Base-by-base conservation (phyloP, 495 filamentous ascomycete genomes). In the Gamarada debralockiae region DNA sequence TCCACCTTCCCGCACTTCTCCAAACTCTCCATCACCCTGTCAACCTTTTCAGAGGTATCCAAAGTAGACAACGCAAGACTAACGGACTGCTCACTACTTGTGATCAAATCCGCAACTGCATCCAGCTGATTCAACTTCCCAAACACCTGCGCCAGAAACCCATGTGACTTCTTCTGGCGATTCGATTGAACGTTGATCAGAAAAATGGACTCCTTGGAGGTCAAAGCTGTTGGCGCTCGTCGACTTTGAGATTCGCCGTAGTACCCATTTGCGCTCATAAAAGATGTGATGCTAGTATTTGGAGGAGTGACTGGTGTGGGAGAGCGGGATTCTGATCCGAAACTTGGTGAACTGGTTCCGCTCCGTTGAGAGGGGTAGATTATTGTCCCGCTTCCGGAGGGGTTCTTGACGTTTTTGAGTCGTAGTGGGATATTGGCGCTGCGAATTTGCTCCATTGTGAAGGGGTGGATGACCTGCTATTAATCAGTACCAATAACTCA, bases 401-500 rank as follows among this genome's bases (percentile, higher is more conserved):
- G 69, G 50, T 72, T 69, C 53, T 63, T 68, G 24, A 72, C 68
- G 29, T 72, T 72, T 37, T 72, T 72, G 20, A 72, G 41, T 15
- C 70, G 68, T 25, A 72, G 48, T 4, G 63, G 60, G 45, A 72
- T 68, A 40, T 65, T 59, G 3, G 67, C 68, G n/a, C 64, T 63
- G 8, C 65, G 45, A 21, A 72, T 67, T 59, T 72, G 70, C 24
- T 70, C 68, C 65, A 72, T 72, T 21, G 70, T 72, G n/a, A 70
- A 53, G 18, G 70, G 70, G 33, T 72, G 68, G 20, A 72, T 72
- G 5, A 72, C 68, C 66, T 70, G 34, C 21, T 27, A 37, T 64
- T 18, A n/a, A n/a, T n/a, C n/a, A 64, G 22, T 20, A 10, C 14
- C 38, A 17, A 46, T 4, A 25, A 15, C 6, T n/a, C 25, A 46